Evolutionary conservation across 2,329 filamentous ascomycete species (phyloP).

Genomic region (Tolypocladium pustulatum): DNA sequence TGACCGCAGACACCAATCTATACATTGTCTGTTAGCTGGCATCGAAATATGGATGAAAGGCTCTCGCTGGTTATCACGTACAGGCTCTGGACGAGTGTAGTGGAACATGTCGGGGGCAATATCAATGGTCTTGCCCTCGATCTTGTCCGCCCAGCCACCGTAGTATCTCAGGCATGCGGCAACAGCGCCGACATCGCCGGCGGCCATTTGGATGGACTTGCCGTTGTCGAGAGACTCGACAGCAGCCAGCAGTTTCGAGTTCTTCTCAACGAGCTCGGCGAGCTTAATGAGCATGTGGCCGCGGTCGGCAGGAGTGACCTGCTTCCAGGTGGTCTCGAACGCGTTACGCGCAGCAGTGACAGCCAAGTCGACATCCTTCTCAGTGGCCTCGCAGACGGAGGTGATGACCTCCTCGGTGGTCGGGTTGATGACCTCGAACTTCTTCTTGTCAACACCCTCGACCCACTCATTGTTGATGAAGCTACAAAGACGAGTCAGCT

Average conservation of each 20-base stretch:
- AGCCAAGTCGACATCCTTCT: slow-evolving; percentile 76
- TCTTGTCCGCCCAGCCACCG: slow-evolving; percentile 86
- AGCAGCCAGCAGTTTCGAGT: slow-evolving; percentile 63
- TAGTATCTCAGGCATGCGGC: slow-evolving; percentile 62
- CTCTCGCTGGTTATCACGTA: slow-evolving; percentile 21
- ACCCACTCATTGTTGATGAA: slow-evolving; percentile 95
- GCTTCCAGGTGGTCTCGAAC: slow-evolving; percentile 63
- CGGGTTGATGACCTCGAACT: slow-evolving; percentile 88
- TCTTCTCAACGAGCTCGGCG: slow-evolving; percentile 70
- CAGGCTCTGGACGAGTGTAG: slow-evolving; percentile 69
- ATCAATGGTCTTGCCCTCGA: slow-evolving; percentile 78
- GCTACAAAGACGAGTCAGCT: slow-evolving; percentile 26
- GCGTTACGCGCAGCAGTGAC: slow-evolving; percentile 79
- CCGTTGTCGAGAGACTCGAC: slow-evolving; percentile 86
- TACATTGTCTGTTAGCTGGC: not conserved
- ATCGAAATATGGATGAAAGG: too few species aligned
- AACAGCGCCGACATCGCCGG: slow-evolving; percentile 60
- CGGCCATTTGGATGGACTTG: slow-evolving; percentile 68
- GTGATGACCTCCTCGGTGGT: slow-evolving; percentile 74
- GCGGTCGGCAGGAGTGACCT: slow-evolving; percentile 59
- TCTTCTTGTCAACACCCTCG: slow-evolving; percentile 68
- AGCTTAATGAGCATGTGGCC: slow-evolving; percentile 63
- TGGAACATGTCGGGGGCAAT: slow-evolving; percentile 69
- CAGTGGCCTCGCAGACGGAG: slow-evolving; percentile 73
- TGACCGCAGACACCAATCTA: slow-evolving; percentile 68